Evolutionary conservation across 495 filamentous ascomycete species (phyloP), one percentile per base, ranked within the genome.

Genomic region (Hypoxylon fragiforme): DNA sequence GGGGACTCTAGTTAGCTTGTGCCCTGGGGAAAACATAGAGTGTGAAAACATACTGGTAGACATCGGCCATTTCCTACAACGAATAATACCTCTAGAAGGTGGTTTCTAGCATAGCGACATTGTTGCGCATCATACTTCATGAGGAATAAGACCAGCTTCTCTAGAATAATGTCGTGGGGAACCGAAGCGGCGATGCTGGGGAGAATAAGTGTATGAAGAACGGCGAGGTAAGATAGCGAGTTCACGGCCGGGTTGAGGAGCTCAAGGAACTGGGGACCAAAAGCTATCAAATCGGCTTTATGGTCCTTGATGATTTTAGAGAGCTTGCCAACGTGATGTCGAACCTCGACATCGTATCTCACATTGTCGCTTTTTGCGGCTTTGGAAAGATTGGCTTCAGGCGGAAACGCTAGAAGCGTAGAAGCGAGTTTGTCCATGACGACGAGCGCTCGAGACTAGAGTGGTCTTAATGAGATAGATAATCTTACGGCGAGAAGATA

Each of bases 61-160:
- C 72, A 24, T 12, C 55, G 49, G 20, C 63, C 61, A 40, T 24
- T 64, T 14, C 42, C 57, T 16, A 69, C 59, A 22, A 52, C 54
- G 7, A 50, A 44, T 7, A 77, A 60, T 2, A 78, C 15, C 2
- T 50, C 57, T 5, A 65, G 61, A 3, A 78, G 55, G 3, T 55
- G 16, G 16, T 19, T 35, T 20, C 70, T 68, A 7, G 54, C 70
- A 51, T 75, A 79, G 47, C 78, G 68, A 21, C 77, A 72, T 50
- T 80, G 77, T 12, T 69, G 64, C 20, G 65, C 47, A 41, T 81
- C 77, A 37, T 78, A 81, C 3, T 49, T 55, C 30, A 66, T n/a
- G 19, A 79, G 52, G 50, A 80, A 80, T 3, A 36, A 42, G 37
- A 75, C 57, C 22, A 73, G 44, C 15, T 66, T 65, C 18, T 67